Evolutionary conservation across 768 basidiomycete species (phyloP).

Genomic region (Tephrocybe rancida): DNA sequence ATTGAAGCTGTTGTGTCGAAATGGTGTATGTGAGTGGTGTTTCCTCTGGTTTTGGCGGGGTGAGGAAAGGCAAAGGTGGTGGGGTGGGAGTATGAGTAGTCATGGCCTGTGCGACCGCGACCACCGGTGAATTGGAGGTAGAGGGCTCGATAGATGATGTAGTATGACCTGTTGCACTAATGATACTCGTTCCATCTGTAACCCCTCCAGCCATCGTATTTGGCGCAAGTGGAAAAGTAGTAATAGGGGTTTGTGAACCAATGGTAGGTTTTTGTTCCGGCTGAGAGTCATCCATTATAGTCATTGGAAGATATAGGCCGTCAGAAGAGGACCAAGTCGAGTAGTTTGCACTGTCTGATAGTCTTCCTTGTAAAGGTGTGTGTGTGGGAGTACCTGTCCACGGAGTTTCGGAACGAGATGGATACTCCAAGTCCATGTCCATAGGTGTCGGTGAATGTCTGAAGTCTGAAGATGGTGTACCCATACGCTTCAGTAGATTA

Average conservation of each 20-base stretch:
- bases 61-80: neutral
- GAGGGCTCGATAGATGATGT: too few species aligned
- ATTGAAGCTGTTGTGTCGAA: neutral
- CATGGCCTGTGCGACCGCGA: too few species aligned
- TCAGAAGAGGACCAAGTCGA: neutral
- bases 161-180: too few species aligned
- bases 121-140: too few species aligned
- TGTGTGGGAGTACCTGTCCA: neutral
- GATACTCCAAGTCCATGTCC: slow-evolving; percentile 10
- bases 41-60: neutral
- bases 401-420: slow-evolving; percentile 6
- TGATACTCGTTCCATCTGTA: too few species aligned
- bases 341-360: neutral
- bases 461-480: slow-evolving; percentile 4
- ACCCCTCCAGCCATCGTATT: too few species aligned
- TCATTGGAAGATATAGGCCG: slow-evolving; percentile 1
- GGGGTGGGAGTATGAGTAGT: neutral
- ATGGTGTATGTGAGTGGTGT: neutral
- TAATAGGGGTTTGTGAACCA: neutral
- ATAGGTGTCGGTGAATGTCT: slow-evolving; percentile 7
- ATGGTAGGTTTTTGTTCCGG: slow-evolving; percentile 6
- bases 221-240: neutral
- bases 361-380: slow-evolving; percentile 8
- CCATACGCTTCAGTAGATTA: slow-evolving; percentile 10
- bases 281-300: neutral